A percentile compares a stretch with the other conserved stretches of the same genome.
Conservation (phyloP, 2,329 filamentous ascomycete species). For the Cladosporium colombiae region DNA sequence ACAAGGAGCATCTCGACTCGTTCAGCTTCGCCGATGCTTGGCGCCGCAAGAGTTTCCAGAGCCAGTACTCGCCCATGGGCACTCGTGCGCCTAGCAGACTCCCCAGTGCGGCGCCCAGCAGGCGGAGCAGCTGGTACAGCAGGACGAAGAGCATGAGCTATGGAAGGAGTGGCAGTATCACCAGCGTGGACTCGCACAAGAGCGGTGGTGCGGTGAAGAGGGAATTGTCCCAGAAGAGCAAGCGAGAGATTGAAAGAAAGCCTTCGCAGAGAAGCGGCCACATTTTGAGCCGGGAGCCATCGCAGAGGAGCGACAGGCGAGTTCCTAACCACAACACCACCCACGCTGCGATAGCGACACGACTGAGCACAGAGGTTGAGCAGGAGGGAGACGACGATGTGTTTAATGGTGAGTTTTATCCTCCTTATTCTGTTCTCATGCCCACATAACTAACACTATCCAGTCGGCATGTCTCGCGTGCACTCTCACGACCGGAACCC, state of each 20-base stretch:
- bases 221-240: conserved; percentile 8
- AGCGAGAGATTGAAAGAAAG: neutral
- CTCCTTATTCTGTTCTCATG: neutral
- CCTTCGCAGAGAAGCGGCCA: conserved; percentile 13
- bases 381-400: conserved; percentile 50
- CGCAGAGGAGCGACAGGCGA: neutral
- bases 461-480: conserved; percentile 40
- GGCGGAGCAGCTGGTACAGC: conserved; percentile 34
- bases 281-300: neutral
- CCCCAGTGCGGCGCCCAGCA: conserved; percentile 21
- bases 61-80: conserved; percentile 52
- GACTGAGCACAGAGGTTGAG: conserved; percentile 40
- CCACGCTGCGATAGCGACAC: conserved; percentile 29
- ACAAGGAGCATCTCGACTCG: conserved; percentile 52
- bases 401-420: conserved; percentile 42
- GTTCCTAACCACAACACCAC: neutral
- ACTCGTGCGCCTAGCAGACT: conserved; percentile 44
- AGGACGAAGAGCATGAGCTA: conserved; percentile 14
- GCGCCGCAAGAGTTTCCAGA: conserved; percentile 47
- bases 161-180: conserved; percentile 14
- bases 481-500: conserved; percentile 26
- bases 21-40: conserved; percentile 51
- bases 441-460: conserved; percentile 11
- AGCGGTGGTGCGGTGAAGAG: conserved; percentile 1
- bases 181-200: conserved; percentile 17